Evolutionary conservation across 2,329 filamentous ascomycete genomes (phyloP).

Genomic region (Eurotiales sp.): DNA sequence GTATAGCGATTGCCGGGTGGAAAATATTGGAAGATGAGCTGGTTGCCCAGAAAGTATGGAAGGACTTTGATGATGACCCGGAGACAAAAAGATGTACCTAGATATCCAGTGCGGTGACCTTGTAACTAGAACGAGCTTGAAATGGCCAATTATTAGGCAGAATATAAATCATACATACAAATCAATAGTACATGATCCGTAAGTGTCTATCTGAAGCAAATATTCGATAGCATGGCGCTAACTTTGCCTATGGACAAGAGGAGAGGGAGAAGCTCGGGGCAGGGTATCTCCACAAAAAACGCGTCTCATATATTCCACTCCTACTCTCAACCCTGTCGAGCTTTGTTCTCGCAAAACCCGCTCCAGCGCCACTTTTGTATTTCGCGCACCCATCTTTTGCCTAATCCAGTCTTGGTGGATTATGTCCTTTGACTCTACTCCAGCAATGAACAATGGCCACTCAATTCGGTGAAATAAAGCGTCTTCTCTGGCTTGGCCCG

Average conservation of each 20-base stretch:
- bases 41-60: not conserved
- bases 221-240: not conserved
- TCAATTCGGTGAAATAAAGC: not conserved
- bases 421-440: not conserved
- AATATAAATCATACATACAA: not conserved
- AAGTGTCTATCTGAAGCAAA: no score
- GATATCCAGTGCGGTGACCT: not conserved
- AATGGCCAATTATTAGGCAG: not conserved
- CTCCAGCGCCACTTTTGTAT: not conserved
- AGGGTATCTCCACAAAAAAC: not conserved
- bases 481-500: not conserved
- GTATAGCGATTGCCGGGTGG: not conserved
- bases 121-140: no score
- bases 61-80: not conserved
- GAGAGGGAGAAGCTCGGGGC: not conserved
- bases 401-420: not conserved
- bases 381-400: not conserved
- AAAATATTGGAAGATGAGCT: not conserved
- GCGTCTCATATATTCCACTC: not conserved
- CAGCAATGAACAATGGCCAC: not conserved
- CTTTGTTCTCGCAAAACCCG: not conserved
- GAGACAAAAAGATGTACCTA: not conserved
- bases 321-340: not conserved
- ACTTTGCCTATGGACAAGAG: not conserved
- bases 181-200: not conserved